Conservation (phyloP, 2,329 filamentous ascomycete genomes). For the Polytolypa hystricis region DNA sequence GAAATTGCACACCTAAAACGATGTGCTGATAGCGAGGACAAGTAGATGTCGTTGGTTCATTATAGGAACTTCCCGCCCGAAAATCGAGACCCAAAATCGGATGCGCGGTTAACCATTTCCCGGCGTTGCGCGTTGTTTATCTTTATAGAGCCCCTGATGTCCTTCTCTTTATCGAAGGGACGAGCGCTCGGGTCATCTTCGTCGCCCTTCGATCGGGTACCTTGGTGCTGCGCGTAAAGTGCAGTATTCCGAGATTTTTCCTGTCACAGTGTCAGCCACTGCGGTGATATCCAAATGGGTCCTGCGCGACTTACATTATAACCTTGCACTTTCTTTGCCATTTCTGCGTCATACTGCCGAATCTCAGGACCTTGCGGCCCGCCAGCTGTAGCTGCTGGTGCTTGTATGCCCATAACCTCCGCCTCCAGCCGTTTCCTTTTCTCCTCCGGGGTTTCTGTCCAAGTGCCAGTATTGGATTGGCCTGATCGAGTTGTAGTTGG, state of each 20-base stretch:
- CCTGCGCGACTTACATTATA: slow-evolving; percentile 15
- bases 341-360: slow-evolving; percentile 6
- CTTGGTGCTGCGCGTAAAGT: slow-evolving; percentile 12
- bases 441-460: slow-evolving; percentile 84
- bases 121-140: slow-evolving; percentile 63
- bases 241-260: slow-evolving; percentile 11
- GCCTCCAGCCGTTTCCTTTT: slow-evolving; percentile 70
- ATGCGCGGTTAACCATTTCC: slow-evolving; percentile 67
- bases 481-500: slow-evolving; percentile 30
- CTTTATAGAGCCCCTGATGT: slow-evolving; percentile 67
- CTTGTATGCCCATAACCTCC: slow-evolving; percentile 62
- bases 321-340: slow-evolving; percentile 11
- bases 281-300: not conserved
- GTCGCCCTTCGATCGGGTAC: slow-evolving; percentile 45
- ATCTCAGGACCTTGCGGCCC: not conserved
- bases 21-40: no score
- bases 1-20: no score
- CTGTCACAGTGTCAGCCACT: slow-evolving; percentile 3
- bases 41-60: no score
- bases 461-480: slow-evolving; percentile 46
- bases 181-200: slow-evolving; percentile 87
- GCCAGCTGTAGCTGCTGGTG: slow-evolving; percentile 13
- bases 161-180: slow-evolving; percentile 84
- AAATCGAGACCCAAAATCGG: slow-evolving; percentile 73
- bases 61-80: slow-evolving; percentile 55